phyloP scores from a whole-genome alignment of 2,329 filamentous ascomycete genomes.

The Talaromyces marneffei region DNA sequence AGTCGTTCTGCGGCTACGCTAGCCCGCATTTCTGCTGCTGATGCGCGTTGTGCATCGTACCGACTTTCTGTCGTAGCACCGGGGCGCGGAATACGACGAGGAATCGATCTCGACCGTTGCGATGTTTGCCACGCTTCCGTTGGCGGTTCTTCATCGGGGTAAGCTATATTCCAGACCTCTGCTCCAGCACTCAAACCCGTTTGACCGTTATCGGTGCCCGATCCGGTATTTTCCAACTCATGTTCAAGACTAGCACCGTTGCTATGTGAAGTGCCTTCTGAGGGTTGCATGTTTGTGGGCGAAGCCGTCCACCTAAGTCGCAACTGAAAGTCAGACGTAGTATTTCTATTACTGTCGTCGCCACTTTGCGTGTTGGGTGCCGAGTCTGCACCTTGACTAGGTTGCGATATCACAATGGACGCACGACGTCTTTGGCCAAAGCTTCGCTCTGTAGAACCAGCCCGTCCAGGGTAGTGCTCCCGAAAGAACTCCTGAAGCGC shows the following conservation, averaged over 20 bases:
- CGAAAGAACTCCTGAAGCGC: conserved; percentile 26
- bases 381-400: conserved; percentile 17
- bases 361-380: conserved; percentile 22
- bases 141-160: conserved; percentile 15
- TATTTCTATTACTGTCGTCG: conserved; percentile 19
- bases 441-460: conserved; percentile 21
- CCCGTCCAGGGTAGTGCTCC: conserved; percentile 27
- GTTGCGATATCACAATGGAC: conserved; percentile 38
- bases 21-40: conserved; percentile 31
- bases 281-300: conserved; percentile 33
- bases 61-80: conserved; percentile 22
- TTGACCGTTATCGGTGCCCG: conserved; percentile 14
- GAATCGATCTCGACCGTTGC: conserved; percentile 32
- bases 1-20: conserved; percentile 36
- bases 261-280: conserved; percentile 20
- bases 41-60: conserved; percentile 25
- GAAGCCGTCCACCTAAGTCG: conserved; percentile 38
- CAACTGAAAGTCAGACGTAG: conserved; percentile 26
- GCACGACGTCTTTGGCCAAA: conserved; percentile 34
- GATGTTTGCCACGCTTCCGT: conserved; percentile 22
- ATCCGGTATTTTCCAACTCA: conserved; percentile 20
- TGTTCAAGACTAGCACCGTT: conserved; percentile 22
- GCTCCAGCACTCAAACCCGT: neutral
- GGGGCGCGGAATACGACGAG: conserved; percentile 27
- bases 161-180: conserved; percentile 3